Base-by-base conservation (phyloP, 2,329 filamentous ascomycete genomes). In the Acrocalymma vagum region DNA sequence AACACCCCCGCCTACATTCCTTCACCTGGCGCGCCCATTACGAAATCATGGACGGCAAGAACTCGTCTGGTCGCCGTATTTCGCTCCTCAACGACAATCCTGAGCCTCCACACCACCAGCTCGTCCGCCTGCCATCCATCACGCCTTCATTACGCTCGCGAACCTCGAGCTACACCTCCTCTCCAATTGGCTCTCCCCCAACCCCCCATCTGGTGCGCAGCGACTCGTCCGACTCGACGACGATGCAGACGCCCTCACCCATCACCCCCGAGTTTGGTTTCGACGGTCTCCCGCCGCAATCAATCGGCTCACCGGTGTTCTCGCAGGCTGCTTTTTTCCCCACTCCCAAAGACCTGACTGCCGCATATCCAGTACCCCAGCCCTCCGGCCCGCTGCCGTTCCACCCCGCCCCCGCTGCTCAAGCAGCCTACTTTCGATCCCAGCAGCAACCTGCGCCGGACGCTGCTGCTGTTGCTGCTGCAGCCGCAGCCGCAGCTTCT, bases 21-120 rank as follows among this genome's bases (percentile, higher is more conserved):
- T 46, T 35, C 31, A 53, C 47, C 53, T 50, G 60, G 58, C 63
- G 62, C 59, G 57, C 56, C 42, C 47, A 50, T 48, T 41, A 53
- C 50, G 48, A 64, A 66, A 66, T 42, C 59, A 78, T 78, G 75
- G 75, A 78, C 73, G 74, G 74, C 67, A 77, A 71, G 69, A 75
- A 78, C 62, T 71, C 72, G 55, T 71, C 63, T 52, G 75, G 75
- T 63, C 72, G 74, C 60, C 73, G 69, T 60, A 73, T 78, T 62
- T 77, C 74, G 60, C 67, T 78, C 58, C 67, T 78, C 64, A 78
- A 77, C 71, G 73, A 76, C 62, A 70, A 66, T 62, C 54, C 55
- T 48, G 62, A 62, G 41, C 55, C 62, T 38, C 57, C 62, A 34
- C 51, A 48, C 26, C 48, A n/a, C n/a, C 51, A 56, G 25, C 48